phyloP scores from a whole-genome alignment of 495 filamentous ascomycete genomes.

The Copromyces sp. region DNA sequence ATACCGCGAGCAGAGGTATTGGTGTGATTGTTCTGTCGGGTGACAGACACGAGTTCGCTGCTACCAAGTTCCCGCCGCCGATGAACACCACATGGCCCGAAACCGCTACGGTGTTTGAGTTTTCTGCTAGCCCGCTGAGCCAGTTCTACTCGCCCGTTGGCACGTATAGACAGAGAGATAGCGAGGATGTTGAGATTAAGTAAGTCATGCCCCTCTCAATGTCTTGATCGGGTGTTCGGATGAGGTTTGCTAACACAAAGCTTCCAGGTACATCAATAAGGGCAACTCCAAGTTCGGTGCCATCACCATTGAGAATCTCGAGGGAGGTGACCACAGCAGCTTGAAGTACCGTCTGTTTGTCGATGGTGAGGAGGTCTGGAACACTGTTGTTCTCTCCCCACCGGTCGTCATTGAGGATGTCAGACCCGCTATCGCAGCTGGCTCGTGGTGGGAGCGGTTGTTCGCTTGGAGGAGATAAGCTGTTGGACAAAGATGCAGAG shows the following conservation, averaged over 20 bases:
- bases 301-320: slow-evolving; percentile 64
- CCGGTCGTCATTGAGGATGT: slow-evolving; percentile 12
- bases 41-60: slow-evolving; percentile 90
- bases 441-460: slow-evolving; percentile 33
- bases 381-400: slow-evolving; percentile 48
- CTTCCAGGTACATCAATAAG: slow-evolving; percentile 59
- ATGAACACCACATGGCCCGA: slow-evolving; percentile 43
- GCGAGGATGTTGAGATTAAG: slow-evolving; percentile 71
- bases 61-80: slow-evolving; percentile 77
- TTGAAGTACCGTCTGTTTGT: slow-evolving; percentile 76
- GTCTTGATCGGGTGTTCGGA: background rate
- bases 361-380: slow-evolving; percentile 71
- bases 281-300: slow-evolving; percentile 89
- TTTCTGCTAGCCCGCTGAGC: slow-evolving; percentile 75
- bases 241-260: slow-evolving; percentile 2
- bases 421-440: slow-evolving; percentile 3
- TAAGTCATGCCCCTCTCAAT: slow-evolving; percentile 25
- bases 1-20: slow-evolving; percentile 54
- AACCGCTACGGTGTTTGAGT: slow-evolving; percentile 65
- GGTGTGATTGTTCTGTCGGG: slow-evolving; percentile 81
- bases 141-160: slow-evolving; percentile 89
- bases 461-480: background rate
- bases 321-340: slow-evolving; percentile 48
- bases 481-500: background rate
- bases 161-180: slow-evolving; percentile 68